A percentile compares a stretch with the other conserved stretches of the same genome.
Evolutionary conservation across 2,329 filamentous ascomycete genomes (phyloP).

Genomic region (Coniochaeta ligniaria): DNA sequence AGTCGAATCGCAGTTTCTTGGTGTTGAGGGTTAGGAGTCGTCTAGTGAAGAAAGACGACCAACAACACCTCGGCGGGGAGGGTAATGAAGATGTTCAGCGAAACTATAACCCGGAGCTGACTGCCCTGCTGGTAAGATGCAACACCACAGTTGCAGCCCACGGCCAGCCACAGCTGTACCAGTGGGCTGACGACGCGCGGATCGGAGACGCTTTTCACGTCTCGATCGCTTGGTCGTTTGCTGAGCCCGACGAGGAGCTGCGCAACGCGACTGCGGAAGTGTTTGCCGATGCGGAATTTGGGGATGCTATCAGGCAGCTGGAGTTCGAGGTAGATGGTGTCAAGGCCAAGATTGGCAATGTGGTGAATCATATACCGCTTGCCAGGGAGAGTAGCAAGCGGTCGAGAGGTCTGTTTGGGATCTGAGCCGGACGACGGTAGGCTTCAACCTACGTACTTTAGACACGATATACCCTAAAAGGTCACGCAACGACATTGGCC

Average conservation of each 20-base stretch:
- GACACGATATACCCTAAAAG: too few species aligned
- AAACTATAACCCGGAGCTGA: conserved; percentile 44
- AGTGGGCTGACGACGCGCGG: conserved; percentile 14
- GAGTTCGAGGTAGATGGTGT: conserved; percentile 50
- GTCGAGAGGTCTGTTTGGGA: background rate
- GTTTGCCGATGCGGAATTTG: conserved; percentile 14
- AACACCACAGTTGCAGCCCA: conserved; percentile 56
- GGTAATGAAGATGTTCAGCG: background rate
- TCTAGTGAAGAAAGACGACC: too few species aligned
- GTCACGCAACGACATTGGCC: too few species aligned
- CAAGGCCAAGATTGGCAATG: conserved; percentile 71
- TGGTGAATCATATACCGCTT: conserved; percentile 45
- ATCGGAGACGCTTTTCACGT: conserved; percentile 64
- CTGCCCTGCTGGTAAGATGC: conserved; percentile 55
- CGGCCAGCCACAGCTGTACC: conserved; percentile 67
- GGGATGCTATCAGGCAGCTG: conserved; percentile 29
- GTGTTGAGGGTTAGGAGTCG: conserved; percentile 55
- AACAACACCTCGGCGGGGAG: too few species aligned
- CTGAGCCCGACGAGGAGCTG: conserved; percentile 38
- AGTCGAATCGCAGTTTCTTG: conserved; percentile 73
- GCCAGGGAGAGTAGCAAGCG: conserved; percentile 4
- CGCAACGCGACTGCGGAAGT: conserved; percentile 24
- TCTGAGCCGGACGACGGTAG: background rate
- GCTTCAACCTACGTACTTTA: too few species aligned
- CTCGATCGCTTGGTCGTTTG: conserved; percentile 79